Base-by-base conservation (phyloP, 75 land plant genomes). In the Pinus tabuliformis region DNA sequence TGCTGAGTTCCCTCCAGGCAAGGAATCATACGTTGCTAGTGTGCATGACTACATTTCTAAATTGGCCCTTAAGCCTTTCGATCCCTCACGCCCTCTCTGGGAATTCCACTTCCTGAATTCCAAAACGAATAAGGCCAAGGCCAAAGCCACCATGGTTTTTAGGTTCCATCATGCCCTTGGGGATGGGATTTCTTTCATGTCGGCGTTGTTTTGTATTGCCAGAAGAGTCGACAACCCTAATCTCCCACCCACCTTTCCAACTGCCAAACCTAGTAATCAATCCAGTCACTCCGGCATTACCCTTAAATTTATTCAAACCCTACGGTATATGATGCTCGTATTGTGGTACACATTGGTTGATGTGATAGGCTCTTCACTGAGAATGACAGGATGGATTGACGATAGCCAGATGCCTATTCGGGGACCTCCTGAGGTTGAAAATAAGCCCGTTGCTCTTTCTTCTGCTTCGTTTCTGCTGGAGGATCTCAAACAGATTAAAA, bases 31-130 rank as follows among this genome's bases (percentile, higher is more conserved):
- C 68, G 68, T 33, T 33, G 30, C 28, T 12, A 14, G 5, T 33
- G 68, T 64, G 68, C 16, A 33, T 12, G 68, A 64, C 0, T 64
- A 64, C 15, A 13, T 64, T 14, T 64, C 36, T 64, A 28, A 64
- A 28, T 13, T 64, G 68, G 36, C 28, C 33, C 15, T 64, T 1
- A 26, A 15, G 16, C 26, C 26, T 6, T 36, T 64, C 16, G 36
- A 30, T 13, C 39, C 0, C 18, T 64, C 68, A 28, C 68, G 39
- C 5, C 97, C 97, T 7, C 83, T 92, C 0, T 94, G 96, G 91
- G 93, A 92, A 26, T 63, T 88, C 68, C 97, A 92, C 76, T 37
- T 92, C 65, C 49, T 66, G 20, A 66, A 66, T n/a, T 37, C 18
- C 45, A 66, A 66, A 17, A 66, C 70, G 45, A 66, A 36, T 1